Percentiles rank a stretch among this genome's conserved stretches.
Conservation (phyloP, 164 flowering plant species). For the Nymphaea colorata region DNA sequence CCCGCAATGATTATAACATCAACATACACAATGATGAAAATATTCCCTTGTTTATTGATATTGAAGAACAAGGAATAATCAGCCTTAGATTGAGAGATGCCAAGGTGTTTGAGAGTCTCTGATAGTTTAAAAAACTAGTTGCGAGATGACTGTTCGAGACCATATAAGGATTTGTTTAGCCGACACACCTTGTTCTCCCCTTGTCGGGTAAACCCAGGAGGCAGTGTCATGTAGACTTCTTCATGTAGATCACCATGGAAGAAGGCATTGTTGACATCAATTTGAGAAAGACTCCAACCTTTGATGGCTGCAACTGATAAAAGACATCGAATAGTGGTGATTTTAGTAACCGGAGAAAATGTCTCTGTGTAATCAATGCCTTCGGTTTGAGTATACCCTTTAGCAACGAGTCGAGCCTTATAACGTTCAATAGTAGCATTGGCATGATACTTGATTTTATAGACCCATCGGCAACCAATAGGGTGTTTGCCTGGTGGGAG, state of each 20-base stretch:
- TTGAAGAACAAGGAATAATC: not conserved
- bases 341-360: not conserved
- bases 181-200: not conserved
- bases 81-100: not conserved
- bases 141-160: not conserved
- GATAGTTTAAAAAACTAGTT: not conserved
- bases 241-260: not conserved
- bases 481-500: not conserved
- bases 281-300: not conserved
- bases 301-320: not conserved
- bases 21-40: not conserved
- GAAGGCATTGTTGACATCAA: constrained; percentile 2
- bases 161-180: not conserved
- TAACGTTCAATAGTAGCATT: not conserved
- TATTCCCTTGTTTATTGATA: not conserved
- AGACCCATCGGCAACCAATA: constrained; percentile 2
- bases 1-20: not conserved
- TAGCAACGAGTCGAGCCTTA: not conserved
- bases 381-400: not conserved
- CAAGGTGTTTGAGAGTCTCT: not conserved
- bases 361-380: not conserved
- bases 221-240: not conserved
- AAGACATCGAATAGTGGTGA: not conserved
- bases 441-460: not conserved
- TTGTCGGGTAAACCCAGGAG: not conserved